phyloP scores from a whole-genome alignment of 2,329 filamentous ascomycete species.

The Alternaria alternata region DNA sequence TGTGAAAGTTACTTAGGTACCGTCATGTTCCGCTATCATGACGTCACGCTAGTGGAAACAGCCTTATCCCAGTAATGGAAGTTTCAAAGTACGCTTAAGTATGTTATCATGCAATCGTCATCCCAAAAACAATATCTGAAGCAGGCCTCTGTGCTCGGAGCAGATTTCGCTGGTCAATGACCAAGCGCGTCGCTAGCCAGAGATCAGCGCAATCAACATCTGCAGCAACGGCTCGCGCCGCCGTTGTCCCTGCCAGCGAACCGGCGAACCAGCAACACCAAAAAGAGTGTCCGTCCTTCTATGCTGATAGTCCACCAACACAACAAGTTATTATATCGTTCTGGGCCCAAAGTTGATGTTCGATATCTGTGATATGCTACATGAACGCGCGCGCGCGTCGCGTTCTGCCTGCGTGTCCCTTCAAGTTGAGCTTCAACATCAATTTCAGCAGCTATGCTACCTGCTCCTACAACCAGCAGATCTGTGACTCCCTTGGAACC shows the following conservation, averaged over 20 bases:
- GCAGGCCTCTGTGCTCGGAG: too few species aligned
- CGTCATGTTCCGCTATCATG: slow-evolving; percentile 3
- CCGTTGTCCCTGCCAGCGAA: background rate
- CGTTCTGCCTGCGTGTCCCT: too few species aligned
- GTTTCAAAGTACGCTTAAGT: background rate
- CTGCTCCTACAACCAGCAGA: too few species aligned
- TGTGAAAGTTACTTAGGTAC: slow-evolving; percentile 1
- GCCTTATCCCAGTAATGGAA: background rate
- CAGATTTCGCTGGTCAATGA: background rate
- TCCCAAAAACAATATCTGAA: background rate
- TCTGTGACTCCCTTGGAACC: too few species aligned
- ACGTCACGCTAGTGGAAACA: slow-evolving; percentile 7
- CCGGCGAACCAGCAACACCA: background rate
- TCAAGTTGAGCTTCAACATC: too few species aligned
- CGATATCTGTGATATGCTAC: too few species aligned
- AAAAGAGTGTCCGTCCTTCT: too few species aligned
- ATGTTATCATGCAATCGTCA: background rate
- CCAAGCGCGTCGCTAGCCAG: background rate
- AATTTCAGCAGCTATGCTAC: too few species aligned
- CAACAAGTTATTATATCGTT: too few species aligned
- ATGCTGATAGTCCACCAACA: too few species aligned
- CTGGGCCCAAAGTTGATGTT: too few species aligned
- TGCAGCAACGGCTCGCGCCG: background rate
- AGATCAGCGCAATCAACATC: background rate
- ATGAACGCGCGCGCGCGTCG: too few species aligned